Percentiles rank a stretch among this genome's conserved stretches.
Evolutionary conservation across 306 rosid genomes (phyloP).

Genomic region (Malus sieversii): DNA sequence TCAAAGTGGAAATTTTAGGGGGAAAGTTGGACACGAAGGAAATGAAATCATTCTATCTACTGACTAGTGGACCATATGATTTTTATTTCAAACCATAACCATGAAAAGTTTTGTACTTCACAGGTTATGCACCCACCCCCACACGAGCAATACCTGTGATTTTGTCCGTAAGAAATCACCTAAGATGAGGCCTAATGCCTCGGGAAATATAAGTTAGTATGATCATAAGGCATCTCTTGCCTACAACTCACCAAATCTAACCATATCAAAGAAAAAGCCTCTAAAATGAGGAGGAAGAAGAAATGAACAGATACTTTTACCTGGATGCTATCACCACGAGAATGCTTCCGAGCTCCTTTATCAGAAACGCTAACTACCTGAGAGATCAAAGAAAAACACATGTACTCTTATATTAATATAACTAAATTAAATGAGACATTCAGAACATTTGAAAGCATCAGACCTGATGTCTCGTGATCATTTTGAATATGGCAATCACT

Average conservation of each 20-base stretch:
- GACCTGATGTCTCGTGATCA: not conserved
- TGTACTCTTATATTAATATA: not conserved
- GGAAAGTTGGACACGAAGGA: not conserved
- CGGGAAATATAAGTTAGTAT: not conserved
- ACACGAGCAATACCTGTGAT: not conserved
- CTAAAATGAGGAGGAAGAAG: not conserved
- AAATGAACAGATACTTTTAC: constrained; percentile 12
- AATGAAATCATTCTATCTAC: not conserved
- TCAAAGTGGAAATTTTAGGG: not conserved
- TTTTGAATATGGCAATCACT: not conserved
- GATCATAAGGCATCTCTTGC: not conserved
- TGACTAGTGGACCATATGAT: no score
- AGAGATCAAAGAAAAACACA: not conserved
- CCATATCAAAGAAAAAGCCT: not conserved
- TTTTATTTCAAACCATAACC: no score
- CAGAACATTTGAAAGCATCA: not conserved
- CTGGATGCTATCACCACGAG: constrained; percentile 45
- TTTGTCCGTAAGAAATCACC: not conserved
- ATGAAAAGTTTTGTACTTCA: not conserved
- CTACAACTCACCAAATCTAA: not conserved
- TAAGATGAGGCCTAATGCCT: not conserved
- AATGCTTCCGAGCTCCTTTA: constrained; percentile 57
- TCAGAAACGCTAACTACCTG: constrained; percentile 65
- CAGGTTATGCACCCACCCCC: not conserved
- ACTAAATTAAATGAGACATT: not conserved